Percentiles rank a stretch among this genome's conserved stretches.
phyloP scores from a whole-genome alignment of 2,329 filamentous ascomycete genomes.

The Trichoderma sp. region DNA sequence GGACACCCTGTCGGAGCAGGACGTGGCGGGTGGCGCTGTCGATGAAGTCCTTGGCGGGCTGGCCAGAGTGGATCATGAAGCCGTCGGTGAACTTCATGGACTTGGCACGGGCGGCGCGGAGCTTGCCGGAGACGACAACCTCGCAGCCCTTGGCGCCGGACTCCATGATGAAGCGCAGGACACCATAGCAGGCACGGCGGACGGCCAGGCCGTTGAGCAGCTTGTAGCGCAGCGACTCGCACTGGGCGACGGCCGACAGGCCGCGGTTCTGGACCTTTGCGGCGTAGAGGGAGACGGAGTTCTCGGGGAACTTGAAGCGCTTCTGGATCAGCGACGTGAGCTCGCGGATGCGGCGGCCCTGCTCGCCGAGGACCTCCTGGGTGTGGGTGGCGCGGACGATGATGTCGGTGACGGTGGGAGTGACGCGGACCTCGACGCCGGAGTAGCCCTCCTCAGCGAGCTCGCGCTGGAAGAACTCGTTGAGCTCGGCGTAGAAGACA shows the following conservation, averaged over 20 bases:
- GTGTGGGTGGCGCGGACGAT: conserved; percentile 99
- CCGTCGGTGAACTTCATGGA: conserved; percentile 99
- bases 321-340: conserved; percentile 99
- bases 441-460: conserved; percentile 99
- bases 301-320: conserved; percentile 99
- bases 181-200: conserved; percentile 98
- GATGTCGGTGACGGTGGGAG: conserved; percentile 99
- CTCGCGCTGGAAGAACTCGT: conserved; percentile 99
- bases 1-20: conserved; percentile 98
- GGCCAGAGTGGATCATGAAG: conserved; percentile 99
- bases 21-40: conserved; percentile 98
- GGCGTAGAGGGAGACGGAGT: conserved; percentile 99
- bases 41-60: conserved; percentile 99
- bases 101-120: conserved; percentile 98
- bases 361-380: conserved; percentile 99
- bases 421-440: conserved; percentile 99
- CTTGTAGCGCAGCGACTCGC: conserved; percentile 99
- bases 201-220: conserved; percentile 99
- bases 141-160: conserved; percentile 99
- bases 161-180: conserved; percentile 99
- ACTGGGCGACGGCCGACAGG: conserved; percentile 99
- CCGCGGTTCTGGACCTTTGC: conserved; percentile 99
- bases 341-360: conserved; percentile 99
- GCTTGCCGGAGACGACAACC: conserved; percentile 98
- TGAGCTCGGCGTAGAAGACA: conserved; percentile 99